phyloP scores from a whole-genome alignment of 257 asterid species.

The Lithospermum erythrorhizon region DNA sequence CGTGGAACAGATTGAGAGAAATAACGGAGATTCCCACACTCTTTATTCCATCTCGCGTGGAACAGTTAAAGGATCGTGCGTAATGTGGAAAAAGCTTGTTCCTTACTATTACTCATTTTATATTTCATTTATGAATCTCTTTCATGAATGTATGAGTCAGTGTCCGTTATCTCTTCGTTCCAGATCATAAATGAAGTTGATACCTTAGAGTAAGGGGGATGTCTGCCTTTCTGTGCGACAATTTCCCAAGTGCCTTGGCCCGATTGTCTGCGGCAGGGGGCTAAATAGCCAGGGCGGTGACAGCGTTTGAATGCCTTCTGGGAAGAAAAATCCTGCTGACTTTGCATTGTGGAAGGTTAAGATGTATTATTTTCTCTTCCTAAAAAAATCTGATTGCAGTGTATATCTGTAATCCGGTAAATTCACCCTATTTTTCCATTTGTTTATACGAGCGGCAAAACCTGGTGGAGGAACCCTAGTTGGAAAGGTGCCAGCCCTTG shows the following conservation, averaged over 20 bases:
- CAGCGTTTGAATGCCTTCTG: constrained; percentile 60
- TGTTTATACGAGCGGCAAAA: constrained; percentile 63
- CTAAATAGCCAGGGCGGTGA: constrained; percentile 74
- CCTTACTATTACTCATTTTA: background rate
- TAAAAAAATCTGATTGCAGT: background rate
- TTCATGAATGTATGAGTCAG: too few species aligned
- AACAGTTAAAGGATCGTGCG: background rate
- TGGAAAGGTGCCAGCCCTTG: constrained; percentile 98
- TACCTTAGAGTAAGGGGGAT: constrained; percentile 63
- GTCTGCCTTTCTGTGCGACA: constrained; percentile 69
- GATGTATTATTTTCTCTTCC: too few species aligned
- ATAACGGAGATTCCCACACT: constrained; percentile 32
- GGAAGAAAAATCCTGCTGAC: constrained; percentile 74
- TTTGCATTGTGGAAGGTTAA: constrained; percentile 90
- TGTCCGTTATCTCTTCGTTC: too few species aligned
- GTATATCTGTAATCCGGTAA: background rate
- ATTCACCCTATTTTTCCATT: background rate
- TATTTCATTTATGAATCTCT: background rate
- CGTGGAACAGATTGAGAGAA: constrained; percentile 59
- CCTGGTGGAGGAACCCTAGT: constrained; percentile 70
- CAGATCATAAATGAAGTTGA: constrained; percentile 55
- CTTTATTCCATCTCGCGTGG: background rate
- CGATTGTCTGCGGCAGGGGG: constrained; percentile 57
- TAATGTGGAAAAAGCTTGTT: background rate
- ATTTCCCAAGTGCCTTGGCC: constrained; percentile 58